Conservation (phyloP, 2,329 filamentous ascomycete genomes). For the Alternaria sp. region DNA sequence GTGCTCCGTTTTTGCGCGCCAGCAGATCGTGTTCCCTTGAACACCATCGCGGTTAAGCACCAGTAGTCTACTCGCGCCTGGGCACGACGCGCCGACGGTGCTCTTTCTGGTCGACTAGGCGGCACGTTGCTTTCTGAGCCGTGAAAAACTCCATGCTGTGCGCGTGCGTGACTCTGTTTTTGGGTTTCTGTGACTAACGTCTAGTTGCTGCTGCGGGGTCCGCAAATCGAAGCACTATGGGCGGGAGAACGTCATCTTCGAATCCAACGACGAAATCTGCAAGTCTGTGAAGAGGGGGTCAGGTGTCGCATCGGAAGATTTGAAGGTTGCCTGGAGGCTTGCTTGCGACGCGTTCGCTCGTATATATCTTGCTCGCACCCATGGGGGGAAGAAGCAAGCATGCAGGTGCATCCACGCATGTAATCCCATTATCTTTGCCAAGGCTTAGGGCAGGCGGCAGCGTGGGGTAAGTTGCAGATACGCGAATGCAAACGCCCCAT, state of each 20-base stretch:
- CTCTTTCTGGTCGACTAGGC: slow-evolving; percentile 19
- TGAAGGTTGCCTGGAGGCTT: neutral
- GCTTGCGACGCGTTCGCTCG: slow-evolving; percentile 1
- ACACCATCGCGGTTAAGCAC: slow-evolving; percentile 37
- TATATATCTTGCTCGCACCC: neutral
- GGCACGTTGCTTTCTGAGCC: slow-evolving; percentile 19
- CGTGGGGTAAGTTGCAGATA: slow-evolving; percentile 25
- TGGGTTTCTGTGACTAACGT: slow-evolving; percentile 38
- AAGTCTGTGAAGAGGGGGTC: neutral
- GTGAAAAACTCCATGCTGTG: slow-evolving; percentile 21
- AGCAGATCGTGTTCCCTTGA: slow-evolving; percentile 27
- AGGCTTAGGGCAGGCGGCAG: slow-evolving; percentile 22
- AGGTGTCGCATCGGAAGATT: neutral
- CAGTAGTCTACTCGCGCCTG: slow-evolving; percentile 32
- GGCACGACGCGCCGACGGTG: slow-evolving; percentile 34
- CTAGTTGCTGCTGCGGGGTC: slow-evolving; percentile 29
- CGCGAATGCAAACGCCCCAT: slow-evolving; percentile 3
- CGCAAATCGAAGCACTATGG: slow-evolving; percentile 10
- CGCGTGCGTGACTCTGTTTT: slow-evolving; percentile 33
- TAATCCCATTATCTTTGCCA: slow-evolving; percentile 36
- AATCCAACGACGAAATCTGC: neutral
- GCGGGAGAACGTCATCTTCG: slow-evolving; percentile 10
- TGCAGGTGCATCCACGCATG: slow-evolving; percentile 15
- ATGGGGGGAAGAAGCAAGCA: slow-evolving; percentile 19
- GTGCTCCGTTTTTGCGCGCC: slow-evolving; percentile 17